Evolutionary conservation across 1,284 basidiomycete genomes (phyloP).

Genomic region (Fistulinella cinereoalba): DNA sequence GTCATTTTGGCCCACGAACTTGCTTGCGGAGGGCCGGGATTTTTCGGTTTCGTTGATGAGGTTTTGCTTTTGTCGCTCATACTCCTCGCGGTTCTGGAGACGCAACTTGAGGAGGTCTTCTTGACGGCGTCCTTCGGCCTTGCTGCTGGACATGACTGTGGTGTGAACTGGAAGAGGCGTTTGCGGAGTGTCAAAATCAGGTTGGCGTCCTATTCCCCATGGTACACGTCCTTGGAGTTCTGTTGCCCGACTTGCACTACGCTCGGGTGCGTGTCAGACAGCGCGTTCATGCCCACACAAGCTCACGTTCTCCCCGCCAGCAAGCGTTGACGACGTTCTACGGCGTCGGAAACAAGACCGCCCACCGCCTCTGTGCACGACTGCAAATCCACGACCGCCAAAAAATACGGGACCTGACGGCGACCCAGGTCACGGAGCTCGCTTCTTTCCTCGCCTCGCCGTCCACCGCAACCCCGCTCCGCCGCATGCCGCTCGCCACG

Average conservation of each 20-base stretch:
- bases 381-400: slow-evolving; percentile 82
- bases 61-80: slow-evolving; percentile 83
- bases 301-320: slow-evolving; percentile 43
- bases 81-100: slow-evolving; percentile 81
- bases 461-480: slow-evolving; percentile 58
- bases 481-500: slow-evolving; percentile 60
- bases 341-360: slow-evolving; percentile 73
- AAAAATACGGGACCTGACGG: slow-evolving; percentile 73
- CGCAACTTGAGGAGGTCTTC: slow-evolving; percentile 80
- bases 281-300: neutral
- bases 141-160: slow-evolving; percentile 60
- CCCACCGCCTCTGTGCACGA: slow-evolving; percentile 82
- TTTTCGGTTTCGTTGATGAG: slow-evolving; percentile 84
- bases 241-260: slow-evolving; percentile 65
- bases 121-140: slow-evolving; percentile 71
- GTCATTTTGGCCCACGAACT: slow-evolving; percentile 93
- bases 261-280: slow-evolving; percentile 52
- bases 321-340: slow-evolving; percentile 83
- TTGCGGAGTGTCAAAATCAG: slow-evolving; percentile 37
- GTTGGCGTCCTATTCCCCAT: slow-evolving; percentile 34
- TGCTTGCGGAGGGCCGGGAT: slow-evolving; percentile 75
- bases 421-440: slow-evolving; percentile 78
- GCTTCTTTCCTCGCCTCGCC: slow-evolving; percentile 89
- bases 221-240: slow-evolving; percentile 78
- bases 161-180: slow-evolving; percentile 2